Evolutionary conservation across 1,284 basidiomycete species (phyloP).

Genomic region (Apiotrichum domesticum): DNA sequence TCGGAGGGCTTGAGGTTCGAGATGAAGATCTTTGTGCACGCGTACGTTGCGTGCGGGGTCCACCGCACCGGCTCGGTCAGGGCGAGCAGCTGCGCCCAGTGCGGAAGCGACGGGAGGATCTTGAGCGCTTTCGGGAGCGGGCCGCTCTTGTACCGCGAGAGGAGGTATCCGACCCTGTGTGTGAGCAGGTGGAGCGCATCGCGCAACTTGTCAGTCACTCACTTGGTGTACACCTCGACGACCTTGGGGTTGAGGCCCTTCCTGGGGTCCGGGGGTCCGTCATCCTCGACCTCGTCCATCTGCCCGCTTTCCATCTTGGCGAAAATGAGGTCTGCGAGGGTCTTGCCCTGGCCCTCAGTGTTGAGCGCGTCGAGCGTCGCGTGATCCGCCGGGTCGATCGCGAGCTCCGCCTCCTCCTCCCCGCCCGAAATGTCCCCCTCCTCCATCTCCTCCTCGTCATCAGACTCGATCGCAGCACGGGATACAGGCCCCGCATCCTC

Average conservation of each 20-base stretch:
- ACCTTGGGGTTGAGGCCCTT: slow-evolving; percentile 93
- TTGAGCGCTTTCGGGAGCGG: slow-evolving; percentile 97
- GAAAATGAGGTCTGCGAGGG: slow-evolving; percentile 93
- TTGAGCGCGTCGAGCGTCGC: slow-evolving; percentile 69
- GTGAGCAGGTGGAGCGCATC: background rate
- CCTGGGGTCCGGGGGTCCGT: slow-evolving; percentile 67
- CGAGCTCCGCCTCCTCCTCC: slow-evolving; percentile 57
- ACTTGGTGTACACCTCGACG: slow-evolving; percentile 93
- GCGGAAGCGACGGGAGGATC: slow-evolving; percentile 89
- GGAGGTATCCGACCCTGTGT: slow-evolving; percentile 71
- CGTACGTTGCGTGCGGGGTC: slow-evolving; percentile 91
- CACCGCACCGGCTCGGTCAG: slow-evolving; percentile 87
- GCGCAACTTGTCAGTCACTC: slow-evolving; percentile 22
- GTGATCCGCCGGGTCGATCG: slow-evolving; percentile 83
- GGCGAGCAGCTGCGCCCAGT: slow-evolving; percentile 93
- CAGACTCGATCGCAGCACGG: slow-evolving; percentile 23
- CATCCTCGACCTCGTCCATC: slow-evolving; percentile 52
- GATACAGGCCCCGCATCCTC: slow-evolving; percentile 29
- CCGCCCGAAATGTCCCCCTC: slow-evolving; percentile 43
- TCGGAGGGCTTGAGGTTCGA: slow-evolving; percentile 95
- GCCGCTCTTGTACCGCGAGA: slow-evolving; percentile 90
- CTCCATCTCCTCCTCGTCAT: slow-evolving; percentile 40
- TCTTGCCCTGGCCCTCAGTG: slow-evolving; percentile 57
- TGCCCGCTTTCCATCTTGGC: slow-evolving; percentile 70
- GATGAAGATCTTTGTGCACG: slow-evolving; percentile 91